A percentile compares a stretch with the other conserved stretches of the same genome.
Evolutionary conservation across 139 green algal species (phyloP).

Genomic region (Coccomyxa sp.): DNA sequence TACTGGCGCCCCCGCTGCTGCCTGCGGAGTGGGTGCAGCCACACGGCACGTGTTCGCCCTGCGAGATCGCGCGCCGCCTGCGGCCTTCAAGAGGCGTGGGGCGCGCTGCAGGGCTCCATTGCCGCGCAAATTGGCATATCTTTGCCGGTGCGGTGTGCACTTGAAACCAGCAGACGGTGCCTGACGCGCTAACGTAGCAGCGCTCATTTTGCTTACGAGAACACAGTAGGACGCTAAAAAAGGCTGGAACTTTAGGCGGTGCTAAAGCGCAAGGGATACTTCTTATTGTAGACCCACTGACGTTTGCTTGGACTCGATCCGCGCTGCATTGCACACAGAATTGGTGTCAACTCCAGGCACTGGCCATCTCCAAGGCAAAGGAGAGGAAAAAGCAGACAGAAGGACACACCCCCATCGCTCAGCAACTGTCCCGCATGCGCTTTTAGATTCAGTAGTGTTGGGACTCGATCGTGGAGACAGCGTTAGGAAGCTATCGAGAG

Average conservation of each 20-base stretch:
- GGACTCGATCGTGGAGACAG: too few relatives aligned
- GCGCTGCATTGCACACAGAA: background rate
- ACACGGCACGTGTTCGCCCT: background rate
- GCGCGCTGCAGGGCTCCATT: background rate
- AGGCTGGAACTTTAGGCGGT: background rate
- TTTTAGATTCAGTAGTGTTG: too few relatives aligned
- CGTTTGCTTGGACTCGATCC: background rate
- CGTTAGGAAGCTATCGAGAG: too few relatives aligned
- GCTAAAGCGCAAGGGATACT: background rate
- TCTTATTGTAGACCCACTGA: constrained; percentile 17
- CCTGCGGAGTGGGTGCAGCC: background rate
- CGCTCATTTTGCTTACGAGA: background rate
- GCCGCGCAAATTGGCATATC: background rate
- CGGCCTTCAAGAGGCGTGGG: background rate
- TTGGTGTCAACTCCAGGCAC: too few relatives aligned
- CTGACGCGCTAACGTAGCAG: background rate
- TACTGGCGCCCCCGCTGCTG: background rate
- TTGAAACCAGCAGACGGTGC: background rate
- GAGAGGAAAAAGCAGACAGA: background rate
- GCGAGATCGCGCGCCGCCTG: background rate
- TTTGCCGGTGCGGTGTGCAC: background rate
- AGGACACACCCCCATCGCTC: background rate
- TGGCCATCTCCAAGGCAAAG: background rate
- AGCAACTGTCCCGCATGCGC: too few relatives aligned
- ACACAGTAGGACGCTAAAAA: background rate